Conservation (phyloP, 2,329 filamentous ascomycete species). For the Trichoderma breve region DNA sequence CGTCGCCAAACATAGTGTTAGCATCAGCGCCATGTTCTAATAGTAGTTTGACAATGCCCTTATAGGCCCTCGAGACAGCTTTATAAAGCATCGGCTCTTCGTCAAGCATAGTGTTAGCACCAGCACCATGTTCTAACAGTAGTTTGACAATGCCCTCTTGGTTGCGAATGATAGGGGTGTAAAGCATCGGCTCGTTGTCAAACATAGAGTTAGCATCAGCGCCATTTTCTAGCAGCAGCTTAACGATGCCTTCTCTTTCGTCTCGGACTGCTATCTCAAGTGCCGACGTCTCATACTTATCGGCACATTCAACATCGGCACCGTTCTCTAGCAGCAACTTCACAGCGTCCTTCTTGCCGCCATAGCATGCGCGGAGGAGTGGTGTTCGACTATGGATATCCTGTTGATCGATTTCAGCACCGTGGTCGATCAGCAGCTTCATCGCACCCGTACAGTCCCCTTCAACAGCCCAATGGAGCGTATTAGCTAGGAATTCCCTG, state of each 20-base stretch:
- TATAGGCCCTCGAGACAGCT: too few species aligned
- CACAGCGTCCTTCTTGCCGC: neutral
- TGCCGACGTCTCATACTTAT: too few species aligned
- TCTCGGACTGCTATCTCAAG: too few species aligned
- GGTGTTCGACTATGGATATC: neutral
- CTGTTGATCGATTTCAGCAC: neutral
- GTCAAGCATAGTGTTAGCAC: too few species aligned
- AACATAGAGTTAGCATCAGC: neutral
- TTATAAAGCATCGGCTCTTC: too few species aligned
- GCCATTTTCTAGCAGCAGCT: too few species aligned
- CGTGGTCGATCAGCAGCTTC: neutral
- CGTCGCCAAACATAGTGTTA: too few species aligned
- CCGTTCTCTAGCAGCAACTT: neutral
- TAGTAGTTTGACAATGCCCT: neutral
- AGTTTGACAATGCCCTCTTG: neutral
- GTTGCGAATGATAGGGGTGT: rapidly evolving
- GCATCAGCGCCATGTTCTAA: neutral
- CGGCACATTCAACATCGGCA: too few species aligned
- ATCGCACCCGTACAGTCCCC: neutral
- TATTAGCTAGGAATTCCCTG: too few species aligned
- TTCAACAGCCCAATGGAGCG: neutral
- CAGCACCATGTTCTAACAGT: neutral
- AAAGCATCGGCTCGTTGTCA: neutral
- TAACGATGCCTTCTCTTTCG: too few species aligned
- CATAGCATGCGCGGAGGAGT: neutral